Conservation (phyloP, 768 basidiomycete species). For the Tulasnella calospora region DNA sequence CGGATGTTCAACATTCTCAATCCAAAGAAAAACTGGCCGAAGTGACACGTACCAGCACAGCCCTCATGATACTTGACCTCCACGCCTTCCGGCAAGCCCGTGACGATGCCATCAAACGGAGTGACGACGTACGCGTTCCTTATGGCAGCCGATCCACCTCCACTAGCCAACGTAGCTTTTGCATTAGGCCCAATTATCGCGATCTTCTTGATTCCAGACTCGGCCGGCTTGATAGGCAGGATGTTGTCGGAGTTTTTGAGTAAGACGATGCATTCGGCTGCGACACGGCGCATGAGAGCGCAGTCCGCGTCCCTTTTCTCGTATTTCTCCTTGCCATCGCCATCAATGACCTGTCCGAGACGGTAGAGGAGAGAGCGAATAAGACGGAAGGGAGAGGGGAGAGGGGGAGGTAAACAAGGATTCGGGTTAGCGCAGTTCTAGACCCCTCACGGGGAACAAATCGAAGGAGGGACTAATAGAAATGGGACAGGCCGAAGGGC, state of each 20-base stretch:
- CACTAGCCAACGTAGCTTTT: conserved; percentile 61
- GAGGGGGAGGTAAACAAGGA: conserved; percentile 30
- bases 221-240: conserved; percentile 46
- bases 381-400: too few species aligned
- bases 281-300: conserved; percentile 51
- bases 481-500: not conserved
- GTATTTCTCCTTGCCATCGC: conserved; percentile 59
- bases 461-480: conserved; percentile 32
- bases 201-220: conserved; percentile 42
- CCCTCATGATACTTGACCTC: conserved; percentile 56
- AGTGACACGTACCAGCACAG: conserved; percentile 49
- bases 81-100: conserved; percentile 48
- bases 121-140: conserved; percentile 56
- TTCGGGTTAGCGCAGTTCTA: conserved; percentile 34
- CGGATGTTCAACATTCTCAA: not conserved
- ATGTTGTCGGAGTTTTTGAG: conserved; percentile 55
- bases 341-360: conserved; percentile 37
- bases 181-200: conserved; percentile 68
- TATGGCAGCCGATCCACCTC: conserved; percentile 66
- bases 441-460: conserved; percentile 34
- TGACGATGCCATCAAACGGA: conserved; percentile 55
- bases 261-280: conserved; percentile 53
- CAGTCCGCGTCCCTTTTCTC: conserved; percentile 58
- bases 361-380: conserved; percentile 49
- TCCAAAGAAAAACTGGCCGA: not conserved